Conservation (phyloP, 441 rosid genomes). For the Pelargonium australe region DNA sequence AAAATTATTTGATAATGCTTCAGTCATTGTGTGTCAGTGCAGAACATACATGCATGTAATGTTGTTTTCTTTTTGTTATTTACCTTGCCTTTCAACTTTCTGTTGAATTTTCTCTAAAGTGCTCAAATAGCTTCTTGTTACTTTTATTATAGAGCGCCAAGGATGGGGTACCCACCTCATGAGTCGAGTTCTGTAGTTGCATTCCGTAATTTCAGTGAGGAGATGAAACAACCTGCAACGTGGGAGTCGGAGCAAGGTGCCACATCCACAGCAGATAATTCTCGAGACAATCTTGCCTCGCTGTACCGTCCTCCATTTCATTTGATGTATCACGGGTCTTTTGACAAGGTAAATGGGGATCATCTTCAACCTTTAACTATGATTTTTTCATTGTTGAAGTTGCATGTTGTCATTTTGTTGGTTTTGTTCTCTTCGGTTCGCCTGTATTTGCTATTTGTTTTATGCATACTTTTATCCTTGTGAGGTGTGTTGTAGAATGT, state of each 20-base stretch:
- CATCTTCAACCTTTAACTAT: not conserved
- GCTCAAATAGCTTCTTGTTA: not conserved
- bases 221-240: conserved; percentile 74
- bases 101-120: not conserved
- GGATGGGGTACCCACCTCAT: conserved; percentile 39
- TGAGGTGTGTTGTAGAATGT: not conserved
- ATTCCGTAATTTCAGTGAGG: conserved; percentile 85
- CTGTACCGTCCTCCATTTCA: conserved; percentile 87
- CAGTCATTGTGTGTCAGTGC: not conserved
- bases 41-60: not conserved
- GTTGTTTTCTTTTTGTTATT: not conserved
- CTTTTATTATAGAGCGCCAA: conserved; percentile 36
- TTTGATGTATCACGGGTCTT: conserved; percentile 77
- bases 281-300: conserved; percentile 85
- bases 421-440: not conserved
- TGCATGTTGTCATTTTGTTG: not conserved
- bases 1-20: not conserved
- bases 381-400: not conserved
- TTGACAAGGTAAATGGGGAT: conserved; percentile 58
- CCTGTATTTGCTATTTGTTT: not conserved
- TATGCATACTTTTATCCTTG: not conserved
- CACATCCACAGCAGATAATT: conserved; percentile 52
- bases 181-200: conserved; percentile 64
- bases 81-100: not conserved
- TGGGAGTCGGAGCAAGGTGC: conserved; percentile 82